Evolutionary conservation across 352 stramenopile species (phyloP), one percentile per base, ranked within the genome.

Genomic region (Aphanomyces invadans): DNA sequence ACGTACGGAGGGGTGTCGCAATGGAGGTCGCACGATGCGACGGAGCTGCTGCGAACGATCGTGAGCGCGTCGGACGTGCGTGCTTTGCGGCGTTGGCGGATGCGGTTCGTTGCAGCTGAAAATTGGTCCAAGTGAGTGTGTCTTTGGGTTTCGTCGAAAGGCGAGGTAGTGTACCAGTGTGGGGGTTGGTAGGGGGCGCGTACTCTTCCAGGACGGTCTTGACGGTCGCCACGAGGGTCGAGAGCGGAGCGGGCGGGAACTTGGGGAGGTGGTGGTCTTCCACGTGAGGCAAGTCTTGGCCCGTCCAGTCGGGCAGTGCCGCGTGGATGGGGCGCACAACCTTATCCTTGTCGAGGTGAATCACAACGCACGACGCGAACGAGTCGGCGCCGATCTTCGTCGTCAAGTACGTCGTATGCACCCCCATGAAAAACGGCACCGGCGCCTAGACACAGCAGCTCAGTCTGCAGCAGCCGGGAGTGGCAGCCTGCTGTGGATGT

Each of bases 301-400:
- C 87, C 60, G 44, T 88, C 80, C 29, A 86, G 68, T 26, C 73
- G 77, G n/a, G 70, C 70, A 78, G 62, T 2, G 73, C 74, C 7
- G 78, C 82, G 64, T 76, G 80, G 33, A 89, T 87, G 0, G 83
- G 83, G 3, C 77, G 81, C 32, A 92, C 82, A 32, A 92, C 83
- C 49, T 90, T 88, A 68, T 94, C 75, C 62, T 89, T 90, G 67
- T 94, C 86, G 15, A 94, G 68, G 62, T 94, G 84, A 10, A 94
- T 77, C 36, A 92, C 79, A 11, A 92, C 82, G 51, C 82, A 94
- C 0, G 83, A 90, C 0, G 81, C 75, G 69, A 94, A 90, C 42
- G 83, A 81, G 62, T 94, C 83, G 15, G 80, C 75, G 26, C 79
- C 83, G 17, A 86, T 76, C 1, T 75, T 79, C 25, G 81, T 91